phyloP scores from a whole-genome alignment of 768 basidiomycete genomes.

The Asterophora parasitica region DNA sequence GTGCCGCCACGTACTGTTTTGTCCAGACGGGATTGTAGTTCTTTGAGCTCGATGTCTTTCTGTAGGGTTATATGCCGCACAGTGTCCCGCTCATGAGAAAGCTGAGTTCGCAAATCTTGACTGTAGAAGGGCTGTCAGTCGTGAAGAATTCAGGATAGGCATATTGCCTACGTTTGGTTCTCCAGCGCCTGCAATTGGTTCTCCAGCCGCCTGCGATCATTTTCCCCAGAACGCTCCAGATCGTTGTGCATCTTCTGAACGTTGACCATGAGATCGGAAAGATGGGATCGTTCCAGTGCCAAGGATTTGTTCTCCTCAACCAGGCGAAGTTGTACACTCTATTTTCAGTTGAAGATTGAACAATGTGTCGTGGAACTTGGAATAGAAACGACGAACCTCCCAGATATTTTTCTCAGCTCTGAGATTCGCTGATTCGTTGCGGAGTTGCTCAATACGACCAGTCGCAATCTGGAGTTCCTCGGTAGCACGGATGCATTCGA shows the following conservation, averaged over 20 bases:
- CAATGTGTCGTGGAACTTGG: slow-evolving; percentile 4
- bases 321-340: slow-evolving; percentile 78
- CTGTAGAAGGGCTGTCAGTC: slow-evolving; percentile 30
- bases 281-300: slow-evolving; percentile 74
- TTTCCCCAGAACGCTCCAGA: slow-evolving; percentile 76
- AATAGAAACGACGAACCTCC: slow-evolving; percentile 54
- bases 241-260: slow-evolving; percentile 91
- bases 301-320: slow-evolving; percentile 82
- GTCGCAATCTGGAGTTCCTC: slow-evolving; percentile 62
- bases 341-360: slow-evolving; percentile 35
- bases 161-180: slow-evolving; percentile 58
- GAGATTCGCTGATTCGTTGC: slow-evolving; percentile 83
- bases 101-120: slow-evolving; percentile 66
- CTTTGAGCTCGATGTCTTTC: slow-evolving; percentile 76
- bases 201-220: slow-evolving; percentile 78
- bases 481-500: slow-evolving; percentile 63
- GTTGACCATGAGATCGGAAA: slow-evolving; percentile 84
- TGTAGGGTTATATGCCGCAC: slow-evolving; percentile 71
- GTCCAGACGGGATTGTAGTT: slow-evolving; percentile 68
- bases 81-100: slow-evolving; percentile 71
- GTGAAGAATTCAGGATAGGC: not conserved
- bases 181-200: slow-evolving; percentile 75
- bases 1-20: slow-evolving; percentile 46
- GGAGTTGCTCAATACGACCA: slow-evolving; percentile 65
- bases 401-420: slow-evolving; percentile 92